Base-by-base conservation (phyloP, 495 filamentous ascomycete genomes). In the Trichoderma parareesei region DNA sequence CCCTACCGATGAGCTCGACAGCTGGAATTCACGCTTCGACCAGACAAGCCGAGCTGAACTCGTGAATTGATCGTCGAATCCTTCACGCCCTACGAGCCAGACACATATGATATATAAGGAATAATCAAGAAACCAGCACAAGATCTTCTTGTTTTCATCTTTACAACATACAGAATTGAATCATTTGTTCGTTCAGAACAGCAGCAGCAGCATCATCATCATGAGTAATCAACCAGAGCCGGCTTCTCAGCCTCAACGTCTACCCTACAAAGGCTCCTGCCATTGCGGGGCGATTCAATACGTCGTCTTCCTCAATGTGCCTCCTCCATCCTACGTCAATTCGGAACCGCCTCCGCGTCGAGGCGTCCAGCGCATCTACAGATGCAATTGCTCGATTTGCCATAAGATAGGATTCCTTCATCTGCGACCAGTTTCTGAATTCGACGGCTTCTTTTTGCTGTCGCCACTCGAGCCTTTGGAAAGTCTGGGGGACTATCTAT, bases 341-440 rank as follows among this genome's bases (percentile, higher is more conserved):
- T 13, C 53, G 4, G 33, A 64, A 10, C 64, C 64, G 8, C 68
- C 67, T 20, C 62, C 46, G 20, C 62, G 66, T 14, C 38, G 65
- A 18, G 35, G 57, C 16, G 57, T 53, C 46, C 70, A 72, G 62
- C 38, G 38, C 40, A 35, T 72, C 64, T 67, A 73, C 69, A 57
- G 67, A 43, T 76, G 74, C 67, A 76, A 75, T 65, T 76, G 74
- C 68, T 69, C 59, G 10, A 70, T 71, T 27, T 76, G 74, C 68
- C 67, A 71, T 49, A 76, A 76, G 64, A 65, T 69, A 57, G 67
- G 66, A 0, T 63, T 75, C 55, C 69, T 76, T 60, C 74, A 76
- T 67, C 64, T 74, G 33, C 71, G 72, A 41, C 65, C 68, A 14
- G 61, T 64, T 16, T 65, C 68, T 49, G 49, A 70, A 5, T 70